A percentile compares a stretch with the other conserved stretches of the same genome.
Evolutionary conservation across 352 stramenopile species (phyloP).

Genomic region (Pythium oligandrum): DNA sequence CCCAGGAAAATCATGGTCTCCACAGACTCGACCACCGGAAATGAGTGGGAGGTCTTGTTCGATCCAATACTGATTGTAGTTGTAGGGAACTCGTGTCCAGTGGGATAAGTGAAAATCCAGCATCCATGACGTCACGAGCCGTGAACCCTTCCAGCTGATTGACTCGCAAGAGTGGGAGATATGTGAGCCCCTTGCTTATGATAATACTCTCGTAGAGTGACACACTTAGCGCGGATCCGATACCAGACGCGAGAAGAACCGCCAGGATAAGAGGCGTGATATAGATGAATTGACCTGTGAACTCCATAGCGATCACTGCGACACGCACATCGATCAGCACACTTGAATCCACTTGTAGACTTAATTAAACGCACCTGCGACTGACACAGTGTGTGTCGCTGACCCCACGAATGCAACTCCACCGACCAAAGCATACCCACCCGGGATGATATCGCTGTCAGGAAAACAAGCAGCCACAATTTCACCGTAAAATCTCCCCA

Average conservation of each 20-base stretch:
- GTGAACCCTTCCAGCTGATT: conserved; percentile 39
- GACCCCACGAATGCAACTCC: conserved; percentile 54
- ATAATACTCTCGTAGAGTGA: conserved; percentile 66
- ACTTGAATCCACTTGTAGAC: not conserved
- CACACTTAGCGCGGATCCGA: conserved; percentile 47
- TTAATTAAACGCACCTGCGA: conserved; percentile 24
- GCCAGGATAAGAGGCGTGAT: conserved; percentile 55
- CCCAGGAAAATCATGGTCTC: conserved; percentile 43
- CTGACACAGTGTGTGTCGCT: conserved; percentile 61
- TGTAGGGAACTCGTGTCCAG: conserved; percentile 28
- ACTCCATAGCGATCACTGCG: conserved; percentile 61
- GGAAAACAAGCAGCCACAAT: conserved; percentile 33
- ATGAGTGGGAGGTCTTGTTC: conserved; percentile 7
- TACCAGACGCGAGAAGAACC: conserved; percentile 37
- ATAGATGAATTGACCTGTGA: conserved; percentile 70
- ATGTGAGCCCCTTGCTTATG: conserved; percentile 43
- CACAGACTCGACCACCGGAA: conserved; percentile 41
- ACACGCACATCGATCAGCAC: not conserved
- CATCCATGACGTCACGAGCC: conserved; percentile 50
- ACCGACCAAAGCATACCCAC: conserved; percentile 64
- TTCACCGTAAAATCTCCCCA: conserved; percentile 58
- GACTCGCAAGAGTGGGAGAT: conserved; percentile 45
- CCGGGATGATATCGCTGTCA: conserved; percentile 28
- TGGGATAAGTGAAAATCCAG: conserved; percentile 28
- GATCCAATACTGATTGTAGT: conserved; percentile 23